phyloP scores from a whole-genome alignment of 2,329 filamentous ascomycete genomes.

The Pseudonectria buxi region DNA sequence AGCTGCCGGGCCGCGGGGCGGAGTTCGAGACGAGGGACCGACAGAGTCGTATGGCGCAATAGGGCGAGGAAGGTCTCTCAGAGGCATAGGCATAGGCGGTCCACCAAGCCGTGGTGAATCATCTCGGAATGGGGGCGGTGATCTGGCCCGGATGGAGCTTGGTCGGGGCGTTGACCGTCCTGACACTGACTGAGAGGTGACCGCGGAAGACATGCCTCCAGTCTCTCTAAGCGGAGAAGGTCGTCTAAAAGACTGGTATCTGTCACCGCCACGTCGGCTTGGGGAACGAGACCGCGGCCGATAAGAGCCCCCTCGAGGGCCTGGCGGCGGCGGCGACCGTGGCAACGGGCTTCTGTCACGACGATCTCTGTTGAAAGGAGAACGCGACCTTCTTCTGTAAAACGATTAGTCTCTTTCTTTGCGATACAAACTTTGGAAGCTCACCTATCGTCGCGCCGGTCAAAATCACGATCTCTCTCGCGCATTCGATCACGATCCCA shows the following conservation, averaged over 20 bases:
- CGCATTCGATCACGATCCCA: slow-evolving; percentile 25
- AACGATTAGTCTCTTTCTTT: slow-evolving; percentile 10
- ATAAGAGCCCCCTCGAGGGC: slow-evolving; percentile 37
- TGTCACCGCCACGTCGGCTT: slow-evolving; percentile 40
- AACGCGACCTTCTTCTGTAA: slow-evolving; percentile 47
- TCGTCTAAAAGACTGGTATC: slow-evolving; percentile 39
- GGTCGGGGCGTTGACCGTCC: slow-evolving; percentile 48
- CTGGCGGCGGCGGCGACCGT: slow-evolving; percentile 20
- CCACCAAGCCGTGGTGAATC: slow-evolving; percentile 27
- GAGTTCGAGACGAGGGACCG: slow-evolving; percentile 33
- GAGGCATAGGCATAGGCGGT: slow-evolving; percentile 15
- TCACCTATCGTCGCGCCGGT: slow-evolving; percentile 37
- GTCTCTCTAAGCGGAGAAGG: slow-evolving; percentile 44
- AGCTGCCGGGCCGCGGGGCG: slow-evolving; percentile 49
- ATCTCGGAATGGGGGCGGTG: slow-evolving; percentile 38
- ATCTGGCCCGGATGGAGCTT: slow-evolving; percentile 39
- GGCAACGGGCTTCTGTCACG: slow-evolving; percentile 28
- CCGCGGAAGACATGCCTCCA: slow-evolving; percentile 38
- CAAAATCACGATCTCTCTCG: slow-evolving; percentile 30
- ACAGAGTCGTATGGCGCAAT: slow-evolving; percentile 21
- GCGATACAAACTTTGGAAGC: slow-evolving; percentile 1
- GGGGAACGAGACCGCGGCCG: slow-evolving; percentile 47
- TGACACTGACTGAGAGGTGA: slow-evolving; percentile 45
- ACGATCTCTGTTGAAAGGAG: slow-evolving; percentile 44
- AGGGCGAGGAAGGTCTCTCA: slow-evolving; percentile 23